Evolutionary conservation across 148 eudicot genomes (phyloP).

Genomic region (Oxyria digyna): DNA sequence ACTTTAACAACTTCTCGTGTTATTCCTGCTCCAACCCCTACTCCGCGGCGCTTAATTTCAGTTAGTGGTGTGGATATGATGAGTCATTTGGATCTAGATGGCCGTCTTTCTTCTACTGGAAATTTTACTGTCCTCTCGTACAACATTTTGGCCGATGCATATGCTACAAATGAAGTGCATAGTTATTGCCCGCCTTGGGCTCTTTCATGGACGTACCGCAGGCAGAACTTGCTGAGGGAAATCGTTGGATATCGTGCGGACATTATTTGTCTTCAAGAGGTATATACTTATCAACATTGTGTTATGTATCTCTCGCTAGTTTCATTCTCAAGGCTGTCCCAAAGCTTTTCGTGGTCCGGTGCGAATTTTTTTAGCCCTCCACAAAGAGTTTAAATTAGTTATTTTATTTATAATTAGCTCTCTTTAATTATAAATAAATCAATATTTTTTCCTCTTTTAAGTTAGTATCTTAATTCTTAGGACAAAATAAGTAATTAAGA

Average conservation of each 20-base stretch:
- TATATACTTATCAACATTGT: conserved; percentile 10
- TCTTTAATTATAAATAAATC: too few species aligned
- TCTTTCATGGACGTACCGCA: conserved; percentile 92
- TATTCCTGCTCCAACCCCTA: conserved; percentile 95
- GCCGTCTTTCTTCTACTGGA: conserved; percentile 52
- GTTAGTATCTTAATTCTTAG: too few species aligned
- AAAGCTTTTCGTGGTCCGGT: too few species aligned
- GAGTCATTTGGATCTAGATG: conserved; percentile 67
- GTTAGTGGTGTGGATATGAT: conserved; percentile 60
- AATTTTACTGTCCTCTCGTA: conserved; percentile 91
- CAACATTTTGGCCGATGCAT: conserved; percentile 77
- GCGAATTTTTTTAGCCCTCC: too few species aligned
- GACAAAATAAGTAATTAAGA: too few species aligned
- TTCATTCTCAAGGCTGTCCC: too few species aligned
- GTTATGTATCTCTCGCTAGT: not conserved
- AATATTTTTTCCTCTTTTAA: too few species aligned
- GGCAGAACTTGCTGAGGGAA: conserved; percentile 89
- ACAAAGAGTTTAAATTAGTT: too few species aligned
- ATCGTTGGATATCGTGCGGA: conserved; percentile 94
- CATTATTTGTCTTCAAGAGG: conserved; percentile 98
- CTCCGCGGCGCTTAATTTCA: conserved; percentile 73
- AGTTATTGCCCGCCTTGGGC: conserved; percentile 98
- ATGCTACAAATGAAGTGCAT: conserved; percentile 65
- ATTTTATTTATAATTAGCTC: too few species aligned
- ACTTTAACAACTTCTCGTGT: conserved; percentile 69